Conservation (phyloP, 2,329 filamentous ascomycete genomes). For the Coniochaeta ligniaria region DNA sequence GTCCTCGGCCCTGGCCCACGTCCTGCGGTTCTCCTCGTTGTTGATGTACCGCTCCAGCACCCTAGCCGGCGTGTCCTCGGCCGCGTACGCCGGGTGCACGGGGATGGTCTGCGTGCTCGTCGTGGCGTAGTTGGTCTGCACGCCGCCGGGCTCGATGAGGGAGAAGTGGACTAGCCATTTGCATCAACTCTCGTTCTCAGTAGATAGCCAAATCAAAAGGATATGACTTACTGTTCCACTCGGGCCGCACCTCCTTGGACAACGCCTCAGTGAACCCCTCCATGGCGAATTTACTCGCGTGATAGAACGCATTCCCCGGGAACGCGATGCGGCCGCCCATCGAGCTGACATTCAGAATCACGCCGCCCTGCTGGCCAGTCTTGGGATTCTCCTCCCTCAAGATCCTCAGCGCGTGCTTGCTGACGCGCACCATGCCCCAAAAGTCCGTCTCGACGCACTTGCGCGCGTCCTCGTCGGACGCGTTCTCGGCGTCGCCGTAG, state of each 20-base stretch:
- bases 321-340: conserved; percentile 35
- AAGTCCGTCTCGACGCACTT: conserved; percentile 19
- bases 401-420: conserved; percentile 17
- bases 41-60: conserved; percentile 20
- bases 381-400: conserved; percentile 12
- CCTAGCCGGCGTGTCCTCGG: conserved; percentile 22
- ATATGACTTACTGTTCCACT: conserved; percentile 30
- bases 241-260: conserved; percentile 30
- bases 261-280: conserved; percentile 40
- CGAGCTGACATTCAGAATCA: conserved; percentile 48
- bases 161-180: conserved; percentile 27
- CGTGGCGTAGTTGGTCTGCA: conserved; percentile 26
- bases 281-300: conserved; percentile 34
- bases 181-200: not conserved
- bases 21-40: conserved; percentile 14
- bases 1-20: conserved; percentile 23
- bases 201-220: not conserved
- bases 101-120: conserved; percentile 19
- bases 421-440: conserved; percentile 19
- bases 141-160: conserved; percentile 32
- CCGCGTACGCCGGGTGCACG: conserved; percentile 31
- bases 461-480: conserved; percentile 15
- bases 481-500: conserved; percentile 22
- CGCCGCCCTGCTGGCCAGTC: conserved; percentile 33
- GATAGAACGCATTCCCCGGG: conserved; percentile 28